Conservation (phyloP, 768 basidiomycete genomes). For the Suillus lakei region DNA sequence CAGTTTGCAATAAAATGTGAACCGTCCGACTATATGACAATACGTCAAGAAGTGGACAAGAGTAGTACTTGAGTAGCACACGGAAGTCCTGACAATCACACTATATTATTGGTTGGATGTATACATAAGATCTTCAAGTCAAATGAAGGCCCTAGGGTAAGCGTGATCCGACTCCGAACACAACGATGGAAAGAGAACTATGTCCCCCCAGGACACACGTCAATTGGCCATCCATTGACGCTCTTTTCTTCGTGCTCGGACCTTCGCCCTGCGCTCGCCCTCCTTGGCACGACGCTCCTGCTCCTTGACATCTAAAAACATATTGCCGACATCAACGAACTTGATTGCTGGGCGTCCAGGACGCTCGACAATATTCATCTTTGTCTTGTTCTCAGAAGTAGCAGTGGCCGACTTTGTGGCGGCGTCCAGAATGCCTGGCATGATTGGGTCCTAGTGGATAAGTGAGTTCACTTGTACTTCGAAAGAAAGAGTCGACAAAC, state of each 20-base stretch:
- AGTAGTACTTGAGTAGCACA: too few relatives aligned
- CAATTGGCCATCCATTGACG: conserved; percentile 7
- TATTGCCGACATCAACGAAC: conserved; percentile 77
- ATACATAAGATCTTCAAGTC: neutral
- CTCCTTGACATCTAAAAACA: conserved; percentile 66
- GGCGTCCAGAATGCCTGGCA: conserved; percentile 59
- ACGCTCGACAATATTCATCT: conserved; percentile 41
- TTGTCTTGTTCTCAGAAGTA: conserved; percentile 42
- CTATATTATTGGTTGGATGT: neutral
- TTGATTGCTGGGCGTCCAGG: conserved; percentile 58
- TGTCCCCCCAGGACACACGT: neutral
- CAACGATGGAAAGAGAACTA: neutral
- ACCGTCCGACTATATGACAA: neutral
- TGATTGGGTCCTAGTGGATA: conserved; percentile 58
- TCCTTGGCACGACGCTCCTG: conserved; percentile 52
- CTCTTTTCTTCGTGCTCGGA: conserved; percentile 34
- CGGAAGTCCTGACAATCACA: neutral
- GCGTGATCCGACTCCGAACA: neutral
- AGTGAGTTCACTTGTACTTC: neutral
- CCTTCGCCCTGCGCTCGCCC: conserved; percentile 50
- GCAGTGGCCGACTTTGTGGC: conserved; percentile 47
- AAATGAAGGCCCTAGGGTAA: neutral
- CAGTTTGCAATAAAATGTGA: neutral
- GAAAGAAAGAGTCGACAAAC: conserved; percentile 42
- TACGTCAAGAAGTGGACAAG: too few relatives aligned